These are phyloP conservation scores for Rhizodiscina lignyota DNA, from an alignment of 495 filamentous ascomycete species.

Conservation along the genomic window DNA sequence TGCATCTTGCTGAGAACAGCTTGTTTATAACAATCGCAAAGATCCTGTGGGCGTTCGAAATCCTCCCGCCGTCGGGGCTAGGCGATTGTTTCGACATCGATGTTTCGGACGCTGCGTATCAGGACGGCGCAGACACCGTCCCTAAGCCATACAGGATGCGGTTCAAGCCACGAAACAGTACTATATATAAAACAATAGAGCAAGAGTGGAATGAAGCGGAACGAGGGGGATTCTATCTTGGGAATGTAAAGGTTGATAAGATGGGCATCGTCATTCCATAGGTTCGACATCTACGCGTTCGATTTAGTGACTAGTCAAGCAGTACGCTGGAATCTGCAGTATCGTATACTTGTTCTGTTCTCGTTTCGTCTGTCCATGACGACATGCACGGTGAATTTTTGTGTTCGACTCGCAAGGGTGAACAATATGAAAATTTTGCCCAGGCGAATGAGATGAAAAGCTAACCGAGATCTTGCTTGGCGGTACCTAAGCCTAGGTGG, in stretches of 20 bases:
- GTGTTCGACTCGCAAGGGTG: too few species aligned
- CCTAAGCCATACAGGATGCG: background rate
- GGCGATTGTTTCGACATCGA: background rate
- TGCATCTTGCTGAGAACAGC: conserved; percentile 3
- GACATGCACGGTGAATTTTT: too few species aligned
- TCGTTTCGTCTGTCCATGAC: too few species aligned
- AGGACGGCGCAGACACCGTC: background rate
- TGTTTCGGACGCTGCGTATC: background rate
- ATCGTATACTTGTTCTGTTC: too few species aligned
- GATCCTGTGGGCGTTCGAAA: conserved; percentile 6
- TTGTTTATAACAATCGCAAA: conserved; percentile 2
- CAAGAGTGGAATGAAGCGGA: background rate
- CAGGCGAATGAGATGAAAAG: too few species aligned
- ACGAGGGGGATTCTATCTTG: background rate
- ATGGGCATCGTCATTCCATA: background rate
- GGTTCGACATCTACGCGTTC: too few species aligned
- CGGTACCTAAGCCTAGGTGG: too few species aligned
- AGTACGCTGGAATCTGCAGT: too few species aligned
- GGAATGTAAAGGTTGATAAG: background rate
- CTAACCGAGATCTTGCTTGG: too few species aligned
- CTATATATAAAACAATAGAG: background rate
- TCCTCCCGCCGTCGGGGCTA: background rate
- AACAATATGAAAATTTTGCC: too few species aligned
- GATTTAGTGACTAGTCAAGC: too few species aligned
- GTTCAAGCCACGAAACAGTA: background rate